phyloP scores from a whole-genome alignment of 2,329 filamentous ascomycete genomes.

The Cylindrodendrum hubeiense region DNA sequence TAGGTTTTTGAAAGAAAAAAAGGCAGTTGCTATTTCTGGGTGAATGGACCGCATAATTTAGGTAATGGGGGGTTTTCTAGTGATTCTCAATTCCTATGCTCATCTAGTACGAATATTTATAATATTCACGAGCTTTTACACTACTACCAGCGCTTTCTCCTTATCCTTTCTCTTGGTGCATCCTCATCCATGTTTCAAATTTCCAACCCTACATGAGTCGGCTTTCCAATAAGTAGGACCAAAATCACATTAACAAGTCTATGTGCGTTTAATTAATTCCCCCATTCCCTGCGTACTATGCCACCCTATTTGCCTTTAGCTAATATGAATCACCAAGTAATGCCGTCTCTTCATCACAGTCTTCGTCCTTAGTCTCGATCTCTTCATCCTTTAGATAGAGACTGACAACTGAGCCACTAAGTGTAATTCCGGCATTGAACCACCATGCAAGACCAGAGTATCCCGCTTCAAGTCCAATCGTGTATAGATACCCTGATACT shows the following conservation, averaged over 20 bases:
- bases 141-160: no score
- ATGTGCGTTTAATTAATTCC: not conserved
- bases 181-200: no score
- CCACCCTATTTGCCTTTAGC: not conserved
- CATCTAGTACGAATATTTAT: no score
- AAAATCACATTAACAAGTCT: not conserved
- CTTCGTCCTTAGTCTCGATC: not conserved
- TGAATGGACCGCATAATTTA: no score
- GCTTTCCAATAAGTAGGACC: no score
- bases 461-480: slow-evolving; percentile 81
- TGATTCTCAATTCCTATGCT: no score
- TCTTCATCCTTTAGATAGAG: slow-evolving; percentile 12
- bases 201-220: no score
- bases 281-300: not conserved
- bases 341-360: slow-evolving; percentile 17
- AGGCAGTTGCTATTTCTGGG: no score
- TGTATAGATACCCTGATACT: slow-evolving; percentile 86
- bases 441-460: slow-evolving; percentile 95
- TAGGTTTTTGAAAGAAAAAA: no score
- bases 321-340: not conserved
- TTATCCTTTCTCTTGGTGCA: no score
- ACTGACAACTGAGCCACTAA: slow-evolving; percentile 3
- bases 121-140: no score
- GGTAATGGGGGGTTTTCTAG: no score
- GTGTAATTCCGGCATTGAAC: slow-evolving; percentile 68